These are phyloP conservation scores for Melampsora larici-populina DNA, from an alignment of 1,284 basidiomycete genomes.

Conservation along the genomic window DNA sequence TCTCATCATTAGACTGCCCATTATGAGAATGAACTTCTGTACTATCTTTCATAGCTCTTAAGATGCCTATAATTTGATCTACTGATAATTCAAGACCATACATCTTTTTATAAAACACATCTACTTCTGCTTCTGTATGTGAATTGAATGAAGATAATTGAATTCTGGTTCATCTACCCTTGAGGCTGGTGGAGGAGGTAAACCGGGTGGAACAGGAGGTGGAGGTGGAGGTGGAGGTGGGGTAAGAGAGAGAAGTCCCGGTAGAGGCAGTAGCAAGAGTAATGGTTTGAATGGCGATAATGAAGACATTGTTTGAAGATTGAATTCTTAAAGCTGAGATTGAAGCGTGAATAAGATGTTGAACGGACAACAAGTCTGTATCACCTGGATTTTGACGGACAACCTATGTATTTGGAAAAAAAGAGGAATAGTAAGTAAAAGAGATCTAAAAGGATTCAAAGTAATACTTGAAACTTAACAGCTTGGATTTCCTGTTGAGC, in stretches of 20 bases:
- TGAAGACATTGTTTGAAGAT: conserved; percentile 60
- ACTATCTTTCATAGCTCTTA: conserved; percentile 80
- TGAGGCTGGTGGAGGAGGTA: conserved; percentile 33
- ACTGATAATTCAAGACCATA: conserved; percentile 87
- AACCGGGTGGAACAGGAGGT: conserved; percentile 59
- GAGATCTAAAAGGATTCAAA: not conserved
- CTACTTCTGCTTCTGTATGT: conserved; percentile 88
- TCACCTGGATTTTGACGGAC: conserved; percentile 90
- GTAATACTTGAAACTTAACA: not conserved
- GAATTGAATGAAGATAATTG: conserved; percentile 79
- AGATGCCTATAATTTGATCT: conserved; percentile 84
- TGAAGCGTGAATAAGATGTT: conserved; percentile 76
- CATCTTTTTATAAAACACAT: conserved; percentile 96
- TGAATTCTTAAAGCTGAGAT: conserved; percentile 60
- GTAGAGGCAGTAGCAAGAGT: conserved; percentile 69
- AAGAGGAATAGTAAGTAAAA: not conserved
- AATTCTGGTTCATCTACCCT: conserved; percentile 81
- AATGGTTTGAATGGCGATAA: conserved; percentile 73
- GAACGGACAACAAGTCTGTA: conserved; percentile 91
- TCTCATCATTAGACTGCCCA: conserved; percentile 61
- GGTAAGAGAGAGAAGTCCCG: conserved; percentile 63
- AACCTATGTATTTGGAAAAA: conserved; percentile 64
- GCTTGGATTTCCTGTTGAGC: conserved; percentile 43
- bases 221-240: conserved; percentile 70
- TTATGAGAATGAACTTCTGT: conserved; percentile 75